Evolutionary conservation across 1,284 basidiomycete genomes (phyloP), one percentile per base, ranked within the genome.

Genomic region (Rhodotorula sp.): DNA sequence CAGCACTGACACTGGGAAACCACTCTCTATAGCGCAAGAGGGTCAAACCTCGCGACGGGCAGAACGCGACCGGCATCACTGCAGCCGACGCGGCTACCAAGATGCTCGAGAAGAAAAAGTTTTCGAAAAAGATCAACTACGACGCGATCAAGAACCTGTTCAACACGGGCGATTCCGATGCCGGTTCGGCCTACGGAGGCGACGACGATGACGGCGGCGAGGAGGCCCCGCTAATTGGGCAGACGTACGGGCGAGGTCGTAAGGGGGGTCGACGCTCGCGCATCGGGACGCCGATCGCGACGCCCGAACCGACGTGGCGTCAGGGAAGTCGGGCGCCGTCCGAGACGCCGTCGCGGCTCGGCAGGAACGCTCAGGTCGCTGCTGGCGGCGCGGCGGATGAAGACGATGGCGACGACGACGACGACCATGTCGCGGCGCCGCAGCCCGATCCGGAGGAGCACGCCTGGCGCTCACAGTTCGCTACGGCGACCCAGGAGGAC

Each of bases 91-190:
- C 91, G 5, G 90, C 92, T 48, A 87, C 86, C 34, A 90, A 89
- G 69, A 84, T 94, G 51, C 84, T 93, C 77, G 90, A 90, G 84
- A 91, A 91, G 81, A 91, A 88, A 80, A 81, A 81, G 66, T 92
- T 92, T 81, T 92, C 90, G 82, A 91, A 91, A 78, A 87, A 91
- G 64, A 93, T 94, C 81, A 94, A 94, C 79, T 94, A 94, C 79
- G 89, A 91, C 76, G 91, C 91, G 0, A 86, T 93, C 65, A 89
- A 90, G 76, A 86, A 87, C 69, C 85, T 93, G 10, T 92, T 93
- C 80, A 83, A 84, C 46, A 82, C 82, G 64, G 83, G 83, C 73
- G 80, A 82, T 47, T 82, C 79, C 4, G 77, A 81, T 39, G 74
- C 81, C 77, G 82, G 83, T 58, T 83, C 82, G 26, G 80, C 84